These are phyloP conservation scores for Aphanomyces stellatus DNA, from an alignment of 352 stramenopile species.

Conservation along the genomic window DNA sequence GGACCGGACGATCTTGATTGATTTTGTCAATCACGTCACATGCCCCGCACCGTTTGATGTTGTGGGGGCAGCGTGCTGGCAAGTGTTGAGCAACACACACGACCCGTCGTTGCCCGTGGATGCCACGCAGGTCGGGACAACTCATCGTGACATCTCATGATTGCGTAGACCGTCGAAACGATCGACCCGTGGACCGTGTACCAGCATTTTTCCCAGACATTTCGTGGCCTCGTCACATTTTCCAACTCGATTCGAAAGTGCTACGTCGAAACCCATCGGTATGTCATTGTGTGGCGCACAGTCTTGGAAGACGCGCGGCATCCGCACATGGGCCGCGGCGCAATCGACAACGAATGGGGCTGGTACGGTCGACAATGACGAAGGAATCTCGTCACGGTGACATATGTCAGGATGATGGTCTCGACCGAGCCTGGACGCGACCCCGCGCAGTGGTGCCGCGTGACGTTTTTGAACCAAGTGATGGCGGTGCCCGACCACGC, in stretches of 20 bases:
- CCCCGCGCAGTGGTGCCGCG: neutral
- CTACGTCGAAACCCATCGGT: neutral
- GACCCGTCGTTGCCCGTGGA: neutral
- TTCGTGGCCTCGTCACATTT: neutral
- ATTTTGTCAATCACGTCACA: neutral
- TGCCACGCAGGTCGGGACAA: neutral
- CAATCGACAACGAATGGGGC: slow-evolving; percentile 1
- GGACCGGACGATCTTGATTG: neutral
- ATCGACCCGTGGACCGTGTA: slow-evolving; percentile 3
- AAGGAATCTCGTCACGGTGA: neutral
- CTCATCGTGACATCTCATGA: neutral
- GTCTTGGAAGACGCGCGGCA: slow-evolving; percentile 4
- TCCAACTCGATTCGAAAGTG: slow-evolving; percentile 1
- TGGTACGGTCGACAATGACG: neutral
- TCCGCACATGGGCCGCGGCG: neutral
- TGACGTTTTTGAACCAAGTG: slow-evolving; percentile 1
- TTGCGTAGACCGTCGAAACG: neutral
- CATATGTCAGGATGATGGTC: neutral
- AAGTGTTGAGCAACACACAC: neutral
- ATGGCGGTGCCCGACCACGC: neutral
- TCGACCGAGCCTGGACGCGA: neutral
- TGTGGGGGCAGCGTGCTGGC: neutral
- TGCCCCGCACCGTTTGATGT: neutral
- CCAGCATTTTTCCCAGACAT: neutral
- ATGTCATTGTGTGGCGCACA: slow-evolving; percentile 11